Evolutionary conservation across 345 rosid species (phyloP).

Genomic region (Populus tremula): DNA sequence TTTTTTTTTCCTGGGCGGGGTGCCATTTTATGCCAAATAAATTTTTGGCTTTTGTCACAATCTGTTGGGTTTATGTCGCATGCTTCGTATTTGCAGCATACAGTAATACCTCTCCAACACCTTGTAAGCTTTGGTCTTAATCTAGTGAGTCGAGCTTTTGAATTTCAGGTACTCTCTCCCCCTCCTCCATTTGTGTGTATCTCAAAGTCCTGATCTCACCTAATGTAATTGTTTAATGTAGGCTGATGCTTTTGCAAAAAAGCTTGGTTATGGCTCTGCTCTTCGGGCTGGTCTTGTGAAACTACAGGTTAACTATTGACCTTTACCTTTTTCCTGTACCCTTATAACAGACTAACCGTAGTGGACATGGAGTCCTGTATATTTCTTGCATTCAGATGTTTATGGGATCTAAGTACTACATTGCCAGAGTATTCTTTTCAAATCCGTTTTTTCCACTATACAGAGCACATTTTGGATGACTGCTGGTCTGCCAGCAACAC

Average conservation of each 20-base stretch:
- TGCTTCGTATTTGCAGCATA: constrained; percentile 59
- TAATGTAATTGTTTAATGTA: constrained; percentile 20
- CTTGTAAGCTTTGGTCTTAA: constrained; percentile 84
- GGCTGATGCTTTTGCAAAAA: constrained; percentile 99
- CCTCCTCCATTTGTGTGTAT: neutral
- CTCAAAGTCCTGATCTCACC: neutral
- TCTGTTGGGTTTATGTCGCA: neutral
- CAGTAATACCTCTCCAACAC: constrained; percentile 87
- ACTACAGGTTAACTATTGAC: constrained; percentile 66
- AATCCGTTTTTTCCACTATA: neutral
- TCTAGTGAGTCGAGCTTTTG: constrained; percentile 94
- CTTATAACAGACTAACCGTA: neutral
- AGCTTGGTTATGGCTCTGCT: constrained; percentile 72
- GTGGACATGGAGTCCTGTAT: neutral
- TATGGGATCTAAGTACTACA: neutral
- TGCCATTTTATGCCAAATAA: neutral
- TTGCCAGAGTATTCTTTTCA: neutral
- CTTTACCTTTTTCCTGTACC: no score
- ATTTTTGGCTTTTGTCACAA: neutral
- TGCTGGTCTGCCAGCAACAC: no score
- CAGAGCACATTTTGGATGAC: no score
- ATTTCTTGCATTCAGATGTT: neutral
- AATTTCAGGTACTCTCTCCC: constrained; percentile 72
- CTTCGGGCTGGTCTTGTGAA: constrained; percentile 93
- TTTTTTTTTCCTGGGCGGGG: neutral